Evolutionary conservation across 2,329 filamentous ascomycete genomes (phyloP).

Genomic region (Penicillium crustosum): DNA sequence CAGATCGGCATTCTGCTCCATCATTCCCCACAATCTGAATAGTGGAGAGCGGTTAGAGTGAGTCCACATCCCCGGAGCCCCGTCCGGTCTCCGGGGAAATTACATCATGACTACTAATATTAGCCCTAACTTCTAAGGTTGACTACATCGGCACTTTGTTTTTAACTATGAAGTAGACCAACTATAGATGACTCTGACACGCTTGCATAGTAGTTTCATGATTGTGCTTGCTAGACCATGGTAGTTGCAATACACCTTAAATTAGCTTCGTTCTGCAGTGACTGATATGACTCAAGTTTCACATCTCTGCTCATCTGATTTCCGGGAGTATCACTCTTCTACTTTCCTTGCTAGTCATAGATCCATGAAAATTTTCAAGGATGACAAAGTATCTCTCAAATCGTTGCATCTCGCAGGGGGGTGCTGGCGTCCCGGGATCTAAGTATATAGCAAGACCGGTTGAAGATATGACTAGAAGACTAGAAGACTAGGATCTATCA

Average conservation of each 20-base stretch:
- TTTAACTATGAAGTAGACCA: neutral
- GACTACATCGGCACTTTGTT: neutral
- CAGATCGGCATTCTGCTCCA: neutral
- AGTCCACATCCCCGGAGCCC: slow-evolving; percentile 16
- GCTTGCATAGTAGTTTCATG: neutral
- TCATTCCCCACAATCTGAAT: slow-evolving; percentile 2
- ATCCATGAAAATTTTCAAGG: neutral
- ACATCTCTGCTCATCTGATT: too few relatives aligned
- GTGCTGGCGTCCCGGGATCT: neutral
- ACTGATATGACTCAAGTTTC: neutral
- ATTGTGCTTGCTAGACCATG: neutral
- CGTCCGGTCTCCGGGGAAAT: neutral
- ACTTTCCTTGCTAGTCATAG: neutral
- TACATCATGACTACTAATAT: slow-evolving; percentile 2
- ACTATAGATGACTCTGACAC: neutral
- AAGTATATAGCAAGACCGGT: neutral
- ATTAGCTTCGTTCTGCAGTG: neutral
- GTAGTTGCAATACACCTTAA: neutral
- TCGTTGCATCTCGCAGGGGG: neutral
- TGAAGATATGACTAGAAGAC: neutral
- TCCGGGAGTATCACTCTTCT: neutral
- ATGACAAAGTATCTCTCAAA: neutral
- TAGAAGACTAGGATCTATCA: neutral
- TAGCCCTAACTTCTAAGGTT: neutral
- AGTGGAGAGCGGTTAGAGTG: neutral